phyloP scores from a whole-genome alignment of 2,329 filamentous ascomycete genomes.

The Ascochyta viciae-villosae region DNA sequence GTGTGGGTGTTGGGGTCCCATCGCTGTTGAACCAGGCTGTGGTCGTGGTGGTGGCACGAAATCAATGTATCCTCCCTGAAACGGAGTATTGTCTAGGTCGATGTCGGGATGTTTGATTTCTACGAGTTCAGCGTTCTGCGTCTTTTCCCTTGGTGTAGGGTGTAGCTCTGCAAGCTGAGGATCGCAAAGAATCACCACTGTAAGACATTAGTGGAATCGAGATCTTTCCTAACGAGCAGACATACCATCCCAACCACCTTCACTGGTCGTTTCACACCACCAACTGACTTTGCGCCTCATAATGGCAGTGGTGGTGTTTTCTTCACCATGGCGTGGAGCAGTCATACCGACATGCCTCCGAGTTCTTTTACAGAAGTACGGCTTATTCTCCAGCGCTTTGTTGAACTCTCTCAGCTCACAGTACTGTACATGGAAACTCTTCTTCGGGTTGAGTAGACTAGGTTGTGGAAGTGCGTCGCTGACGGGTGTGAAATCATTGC shows the following conservation, averaged over 20 bases:
- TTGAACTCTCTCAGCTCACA: conserved; percentile 45
- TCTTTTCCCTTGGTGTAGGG: conserved; percentile 21
- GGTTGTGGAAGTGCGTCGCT: conserved; percentile 45
- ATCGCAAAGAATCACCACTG: conserved; percentile 45
- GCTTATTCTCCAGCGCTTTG: conserved; percentile 30
- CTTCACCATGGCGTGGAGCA: conserved; percentile 26
- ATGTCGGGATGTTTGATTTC: conserved; percentile 5
- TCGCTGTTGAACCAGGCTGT: background rate
- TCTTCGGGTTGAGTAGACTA: conserved; percentile 34
- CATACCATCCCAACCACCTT: conserved; percentile 43
- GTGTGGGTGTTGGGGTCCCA: conserved; percentile 29
- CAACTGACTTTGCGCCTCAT: conserved; percentile 40
- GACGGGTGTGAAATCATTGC: conserved; percentile 44
- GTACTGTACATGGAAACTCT: conserved; percentile 42
- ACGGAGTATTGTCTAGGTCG: conserved; percentile 27
- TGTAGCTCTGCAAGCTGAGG: conserved; percentile 33
- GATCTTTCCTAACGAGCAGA: too few relatives aligned
- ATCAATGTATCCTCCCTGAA: conserved; percentile 43
- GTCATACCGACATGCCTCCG: conserved; percentile 45
- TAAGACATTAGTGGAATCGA: background rate
- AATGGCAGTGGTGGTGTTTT: conserved; percentile 37
- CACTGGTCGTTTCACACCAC: conserved; percentile 32
- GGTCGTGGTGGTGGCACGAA: conserved; percentile 29
- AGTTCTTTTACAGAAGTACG: conserved; percentile 40
- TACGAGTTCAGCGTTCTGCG: conserved; percentile 4